Evolutionary conservation across 768 basidiomycete genomes (phyloP).

Genomic region (Pulveroboletus sp.): DNA sequence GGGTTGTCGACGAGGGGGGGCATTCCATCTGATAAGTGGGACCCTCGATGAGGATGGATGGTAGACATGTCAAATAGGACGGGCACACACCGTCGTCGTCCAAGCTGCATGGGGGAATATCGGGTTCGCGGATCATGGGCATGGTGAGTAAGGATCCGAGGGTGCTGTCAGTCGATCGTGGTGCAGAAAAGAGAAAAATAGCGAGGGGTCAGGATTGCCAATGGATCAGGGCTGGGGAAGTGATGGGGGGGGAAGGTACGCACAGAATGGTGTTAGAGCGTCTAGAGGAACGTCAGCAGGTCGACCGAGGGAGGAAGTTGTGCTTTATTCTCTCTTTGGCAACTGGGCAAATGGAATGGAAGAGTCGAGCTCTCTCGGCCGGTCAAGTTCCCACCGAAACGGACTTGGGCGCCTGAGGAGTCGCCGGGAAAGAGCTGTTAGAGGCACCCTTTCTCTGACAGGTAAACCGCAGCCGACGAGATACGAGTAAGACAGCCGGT

Average conservation of each 20-base stretch:
- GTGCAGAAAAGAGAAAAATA: not conserved
- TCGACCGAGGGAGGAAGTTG: slow-evolving; percentile 16
- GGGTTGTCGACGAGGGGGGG: slow-evolving; percentile 52
- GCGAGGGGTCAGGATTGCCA: not conserved
- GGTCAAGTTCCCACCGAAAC: slow-evolving; percentile 27
- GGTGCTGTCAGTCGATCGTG: not conserved
- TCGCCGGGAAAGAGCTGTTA: not conserved
- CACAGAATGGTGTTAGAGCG: slow-evolving; percentile 28
- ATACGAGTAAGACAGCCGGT: slow-evolving; percentile 8
- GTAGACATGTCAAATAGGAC: not conserved
- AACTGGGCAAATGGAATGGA: slow-evolving; percentile 29
- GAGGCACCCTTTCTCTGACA: slow-evolving; percentile 11
- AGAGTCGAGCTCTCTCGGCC: slow-evolving; percentile 23
- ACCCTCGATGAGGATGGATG: slow-evolving; percentile 7
- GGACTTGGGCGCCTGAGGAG: slow-evolving; percentile 16
- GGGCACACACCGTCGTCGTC: slow-evolving; percentile 36
- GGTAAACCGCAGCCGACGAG: slow-evolving; percentile 4
- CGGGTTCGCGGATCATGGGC: slow-evolving; percentile 28
- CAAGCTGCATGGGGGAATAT: slow-evolving; percentile 19
- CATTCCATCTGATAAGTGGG: slow-evolving; percentile 38
- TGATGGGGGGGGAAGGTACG: slow-evolving; percentile 9
- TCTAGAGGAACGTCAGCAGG: slow-evolving; percentile 15
- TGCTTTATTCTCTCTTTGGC: slow-evolving; percentile 36
- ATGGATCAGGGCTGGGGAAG: slow-evolving; percentile 10
- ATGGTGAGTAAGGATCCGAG: slow-evolving; percentile 12